Percentiles rank a stretch among this genome's conserved stretches.
Evolutionary conservation across 148 eudicot species (phyloP).

Genomic region (Chenopodium quinoa): DNA sequence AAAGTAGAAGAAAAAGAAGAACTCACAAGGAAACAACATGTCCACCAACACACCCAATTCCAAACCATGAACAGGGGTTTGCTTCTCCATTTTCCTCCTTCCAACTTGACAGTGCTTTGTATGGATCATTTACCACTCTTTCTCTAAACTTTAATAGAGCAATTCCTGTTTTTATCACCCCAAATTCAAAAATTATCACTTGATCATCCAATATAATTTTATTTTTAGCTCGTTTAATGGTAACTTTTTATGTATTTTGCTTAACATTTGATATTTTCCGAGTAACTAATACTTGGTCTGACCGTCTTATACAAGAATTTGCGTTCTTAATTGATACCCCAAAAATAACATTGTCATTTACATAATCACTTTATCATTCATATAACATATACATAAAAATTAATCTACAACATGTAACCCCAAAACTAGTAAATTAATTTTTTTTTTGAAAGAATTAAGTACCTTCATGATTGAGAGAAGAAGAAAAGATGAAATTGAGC

Average conservation of each 20-base stretch:
- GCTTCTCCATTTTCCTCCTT: conserved; percentile 42
- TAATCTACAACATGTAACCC: background rate
- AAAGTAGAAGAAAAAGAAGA: background rate
- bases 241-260: background rate
- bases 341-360: background rate
- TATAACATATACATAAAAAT: background rate
- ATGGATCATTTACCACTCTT: conserved; percentile 65
- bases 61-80: conserved; percentile 74
- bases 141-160: conserved; percentile 60
- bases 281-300: background rate
- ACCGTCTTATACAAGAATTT: background rate
- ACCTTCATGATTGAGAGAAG: conserved; percentile 69
- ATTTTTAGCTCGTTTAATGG: background rate
- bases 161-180: conserved; percentile 45
- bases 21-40: conserved; percentile 72
- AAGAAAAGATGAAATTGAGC: conserved; percentile 32
- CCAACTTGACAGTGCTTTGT: conserved; percentile 69
- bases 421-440: background rate
- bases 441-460: background rate
- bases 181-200: background rate
- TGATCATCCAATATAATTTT: background rate
- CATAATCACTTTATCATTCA: background rate
- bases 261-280: background rate
- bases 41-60: conserved; percentile 59
- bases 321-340: background rate